Conservation (phyloP, 495 filamentous ascomycete species). For the Thermochaetoides thermophila region DNA sequence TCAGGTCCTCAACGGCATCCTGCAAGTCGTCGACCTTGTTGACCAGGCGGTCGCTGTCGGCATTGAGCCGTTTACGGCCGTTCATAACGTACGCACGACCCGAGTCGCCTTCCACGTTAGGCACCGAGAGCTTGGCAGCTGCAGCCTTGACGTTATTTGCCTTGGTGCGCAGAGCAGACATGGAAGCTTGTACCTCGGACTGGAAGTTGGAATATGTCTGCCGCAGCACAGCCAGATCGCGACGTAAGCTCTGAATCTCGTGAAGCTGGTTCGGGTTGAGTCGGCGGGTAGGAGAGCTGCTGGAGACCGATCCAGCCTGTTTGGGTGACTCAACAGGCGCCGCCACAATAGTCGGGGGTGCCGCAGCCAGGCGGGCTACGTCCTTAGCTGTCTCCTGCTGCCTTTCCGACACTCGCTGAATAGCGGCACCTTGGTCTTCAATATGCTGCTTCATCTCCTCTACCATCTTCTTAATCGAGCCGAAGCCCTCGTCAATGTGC, state of each 20-base stretch:
- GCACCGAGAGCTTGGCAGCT: slow-evolving; percentile 49
- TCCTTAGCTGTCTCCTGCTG: slow-evolving; percentile 88
- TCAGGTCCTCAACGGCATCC: slow-evolving; percentile 89
- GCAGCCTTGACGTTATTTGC: slow-evolving; percentile 64
- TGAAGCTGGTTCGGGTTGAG: slow-evolving; percentile 39
- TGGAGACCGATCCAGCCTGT: slow-evolving; percentile 7
- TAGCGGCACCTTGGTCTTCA: slow-evolving; percentile 59
- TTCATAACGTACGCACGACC: slow-evolving; percentile 72
- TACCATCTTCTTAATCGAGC: slow-evolving; percentile 61
- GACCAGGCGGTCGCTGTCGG: slow-evolving; percentile 78
- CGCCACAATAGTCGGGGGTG: slow-evolving; percentile 36
- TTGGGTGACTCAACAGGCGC: slow-evolving; percentile 22
- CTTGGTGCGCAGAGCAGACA: slow-evolving; percentile 66
- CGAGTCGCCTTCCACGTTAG: slow-evolving; percentile 49
- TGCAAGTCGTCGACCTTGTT: slow-evolving; percentile 87
- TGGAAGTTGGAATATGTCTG: slow-evolving; percentile 88
- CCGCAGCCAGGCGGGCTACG: slow-evolving; percentile 64
- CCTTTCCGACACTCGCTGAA: slow-evolving; percentile 80
- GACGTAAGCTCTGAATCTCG: slow-evolving; percentile 69
- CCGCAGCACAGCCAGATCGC: slow-evolving; percentile 81
- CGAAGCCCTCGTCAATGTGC: slow-evolving; percentile 86
- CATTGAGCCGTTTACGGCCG: slow-evolving; percentile 70
- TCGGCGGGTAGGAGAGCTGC: slow-evolving; percentile 16
- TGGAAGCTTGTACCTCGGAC: slow-evolving; percentile 73
- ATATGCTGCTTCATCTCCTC: slow-evolving; percentile 67